Evolutionary conservation across 1,284 basidiomycete genomes (phyloP), one percentile per base, ranked within the genome.

Genomic region (Trichosporon sp.): DNA sequence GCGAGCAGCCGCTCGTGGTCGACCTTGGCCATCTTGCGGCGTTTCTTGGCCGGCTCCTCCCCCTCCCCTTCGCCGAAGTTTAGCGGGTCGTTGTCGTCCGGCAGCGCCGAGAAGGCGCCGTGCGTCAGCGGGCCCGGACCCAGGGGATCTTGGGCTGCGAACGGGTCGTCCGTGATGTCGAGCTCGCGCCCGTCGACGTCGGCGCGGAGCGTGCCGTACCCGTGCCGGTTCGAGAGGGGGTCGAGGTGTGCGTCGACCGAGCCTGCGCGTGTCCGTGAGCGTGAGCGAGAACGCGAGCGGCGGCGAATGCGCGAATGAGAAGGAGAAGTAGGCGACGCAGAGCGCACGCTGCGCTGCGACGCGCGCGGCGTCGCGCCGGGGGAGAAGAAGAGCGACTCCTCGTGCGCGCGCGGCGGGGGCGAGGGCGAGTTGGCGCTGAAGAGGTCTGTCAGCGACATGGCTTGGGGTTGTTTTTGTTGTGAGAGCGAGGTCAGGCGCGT

Each of bases 1-100:
- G 89, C 88, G 7, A 94, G 82, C 67, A 98, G 79, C 72, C 85
- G 70, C n/a, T 87, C 88, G 72, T 91, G 90, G 78, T 95, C 90
- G 68, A 95, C 78, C 77, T 87, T 89, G 18, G 87, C 83, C 9
- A 88, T 77, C 58, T 85, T 86, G 72, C 86, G 86, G 75, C 86
- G 85, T 74, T 86, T 85, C 75, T 86, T 87, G 73, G 81, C 84
- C 9, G 34, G 64, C 8, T 66, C 76, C 7, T 53, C 73, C 1
- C 15, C 68, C 21, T 32, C 53, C 2, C 29, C 42, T 0, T 66
- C 65, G 3, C 66, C 32, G 0, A 69, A 65, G 15, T 66, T 67
- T 31, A 68, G 67, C 51, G 68, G 68, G 38, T 42, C 38, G 38
- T 42, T 42, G 18, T 42, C 38, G 18, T 42, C 38, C 4, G 56